These are phyloP conservation scores for Trypanosoma scelopori DNA, from an alignment of 208 protist genomes.

Conservation along the genomic window DNA sequence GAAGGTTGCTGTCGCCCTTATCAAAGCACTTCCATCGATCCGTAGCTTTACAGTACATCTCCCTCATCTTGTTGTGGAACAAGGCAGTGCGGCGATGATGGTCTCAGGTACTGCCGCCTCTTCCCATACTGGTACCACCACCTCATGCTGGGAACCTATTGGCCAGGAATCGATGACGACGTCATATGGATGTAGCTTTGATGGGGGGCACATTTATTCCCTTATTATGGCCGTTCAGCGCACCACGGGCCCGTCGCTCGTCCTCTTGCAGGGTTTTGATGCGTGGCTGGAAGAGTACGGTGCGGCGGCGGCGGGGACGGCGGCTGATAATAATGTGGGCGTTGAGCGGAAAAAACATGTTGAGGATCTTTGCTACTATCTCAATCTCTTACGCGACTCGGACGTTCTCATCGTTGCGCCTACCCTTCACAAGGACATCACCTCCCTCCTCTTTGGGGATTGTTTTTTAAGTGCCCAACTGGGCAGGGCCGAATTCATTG, in stretches of 20 bases:
- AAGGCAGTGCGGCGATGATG: slow-evolving; percentile 8
- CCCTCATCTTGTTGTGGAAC: slow-evolving; percentile 46
- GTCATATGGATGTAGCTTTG: slow-evolving; percentile 28
- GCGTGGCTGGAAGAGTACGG: slow-evolving; percentile 53
- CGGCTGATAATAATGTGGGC: slow-evolving; percentile 20
- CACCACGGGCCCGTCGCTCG: slow-evolving; percentile 51
- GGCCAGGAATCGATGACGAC: slow-evolving; percentile 1
- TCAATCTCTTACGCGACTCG: slow-evolving; percentile 56
- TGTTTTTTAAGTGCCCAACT: slow-evolving; percentile 36
- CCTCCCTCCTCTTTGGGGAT: slow-evolving; percentile 26
- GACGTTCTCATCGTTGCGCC: slow-evolving; percentile 66
- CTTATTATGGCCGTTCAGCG: slow-evolving; percentile 51
- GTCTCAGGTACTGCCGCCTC: neutral
- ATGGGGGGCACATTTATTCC: slow-evolving; percentile 55
- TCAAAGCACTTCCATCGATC: slow-evolving; percentile 32
- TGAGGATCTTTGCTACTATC: slow-evolving; percentile 54
- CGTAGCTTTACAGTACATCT: slow-evolving; percentile 34
- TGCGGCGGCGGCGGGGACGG: slow-evolving; percentile 12
- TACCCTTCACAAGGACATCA: slow-evolving; percentile 24
- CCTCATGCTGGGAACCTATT: neutral
- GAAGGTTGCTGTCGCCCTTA: slow-evolving; percentile 20
- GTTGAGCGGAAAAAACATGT: slow-evolving; percentile 24
- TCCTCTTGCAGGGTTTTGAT: slow-evolving; percentile 62
- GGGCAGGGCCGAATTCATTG: slow-evolving; percentile 21
- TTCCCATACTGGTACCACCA: neutral